Conservation (phyloP, 192 early-diverging fungal genomes). For the Spizellomyces punctatus region DNA sequence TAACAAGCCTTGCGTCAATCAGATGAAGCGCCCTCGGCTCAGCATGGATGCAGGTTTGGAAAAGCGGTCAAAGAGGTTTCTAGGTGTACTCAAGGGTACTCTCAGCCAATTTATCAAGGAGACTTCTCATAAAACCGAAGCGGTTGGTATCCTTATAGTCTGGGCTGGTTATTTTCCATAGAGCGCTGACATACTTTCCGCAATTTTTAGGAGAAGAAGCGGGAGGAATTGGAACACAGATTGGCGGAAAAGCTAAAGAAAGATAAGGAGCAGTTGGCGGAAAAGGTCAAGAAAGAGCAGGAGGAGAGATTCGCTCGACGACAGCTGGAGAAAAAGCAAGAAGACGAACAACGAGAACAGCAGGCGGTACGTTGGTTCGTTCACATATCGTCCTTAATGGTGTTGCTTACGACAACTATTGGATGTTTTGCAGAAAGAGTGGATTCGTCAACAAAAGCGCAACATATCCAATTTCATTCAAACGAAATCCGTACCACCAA, state of each 20-base stretch:
- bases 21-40: slow-evolving; percentile 21
- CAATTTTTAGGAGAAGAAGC: slow-evolving; percentile 20
- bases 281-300: slow-evolving; percentile 11
- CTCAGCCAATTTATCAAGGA: slow-evolving; percentile 7
- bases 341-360: background rate
- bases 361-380: slow-evolving; percentile 3
- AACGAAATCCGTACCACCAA: slow-evolving; percentile 10
- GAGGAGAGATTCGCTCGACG: background rate
- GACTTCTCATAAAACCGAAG: slow-evolving; percentile 21
- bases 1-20: no score
- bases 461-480: slow-evolving; percentile 9
- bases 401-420: background rate
- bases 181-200: no score
- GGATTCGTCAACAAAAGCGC: background rate
- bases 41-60: slow-evolving; percentile 23
- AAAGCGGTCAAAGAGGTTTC: slow-evolving; percentile 16
- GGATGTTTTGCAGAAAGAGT: slow-evolving; percentile 13
- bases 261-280: slow-evolving; percentile 28
- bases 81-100: slow-evolving; percentile 25
- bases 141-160: slow-evolving; percentile 2
- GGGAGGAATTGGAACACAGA: slow-evolving; percentile 24
- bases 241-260: slow-evolving; percentile 32
- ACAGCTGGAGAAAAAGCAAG: slow-evolving; percentile 3
- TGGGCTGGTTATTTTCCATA: no score
- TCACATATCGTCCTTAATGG: background rate